Base-by-base conservation (phyloP, 805 yeast genomes). In the Yamadazyma akitaensis region DNA sequence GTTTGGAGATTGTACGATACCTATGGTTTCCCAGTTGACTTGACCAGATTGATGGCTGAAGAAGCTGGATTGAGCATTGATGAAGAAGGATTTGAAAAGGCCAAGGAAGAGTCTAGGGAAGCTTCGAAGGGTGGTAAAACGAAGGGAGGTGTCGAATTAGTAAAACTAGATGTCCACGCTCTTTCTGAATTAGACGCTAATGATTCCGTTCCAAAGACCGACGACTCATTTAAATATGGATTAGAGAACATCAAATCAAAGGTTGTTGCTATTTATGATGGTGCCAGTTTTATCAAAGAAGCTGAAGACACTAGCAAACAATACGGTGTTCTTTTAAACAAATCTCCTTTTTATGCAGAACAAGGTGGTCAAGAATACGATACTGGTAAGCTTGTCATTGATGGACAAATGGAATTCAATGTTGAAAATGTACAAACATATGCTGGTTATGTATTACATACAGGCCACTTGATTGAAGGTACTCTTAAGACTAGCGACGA, bases 331-430 rank as follows among this genome's bases (percentile, higher is more conserved):
- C 65, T 94, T 42, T 75, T 94, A 49, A 95, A 94, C 64, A 85
- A 81, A 66, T 88, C 98, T 21, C 94, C 95, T 65, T 89, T 94
- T 70, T 94, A 94, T 63, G 98, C 99, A 42, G 99, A 94, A 73
- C 95, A 88, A 70, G 99, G 99, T 81, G 99, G 99, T 62, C 99
- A 94, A 76, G 97, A 90, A 68, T 85, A 78, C 62, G 99, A 94
- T 65, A 86, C 95, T 37, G 99, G 99, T 70, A 85, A 81, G 67
- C 77, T 94, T 54, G 91, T 89, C 43, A 82, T 89, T 59, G 97
- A 91, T 62, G 97, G 95, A 39, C 70, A 70, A 56, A 76, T 91
- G 46, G 96, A 92, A 66, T 92, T 94, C 69, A 82, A 81, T 49
- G 98, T 94, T 49, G 85, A 83, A 53, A 90, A 94, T 62, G 97